phyloP scores from a whole-genome alignment of 2,329 filamentous ascomycete species.

The Talaromyces verruculosus region DNA sequence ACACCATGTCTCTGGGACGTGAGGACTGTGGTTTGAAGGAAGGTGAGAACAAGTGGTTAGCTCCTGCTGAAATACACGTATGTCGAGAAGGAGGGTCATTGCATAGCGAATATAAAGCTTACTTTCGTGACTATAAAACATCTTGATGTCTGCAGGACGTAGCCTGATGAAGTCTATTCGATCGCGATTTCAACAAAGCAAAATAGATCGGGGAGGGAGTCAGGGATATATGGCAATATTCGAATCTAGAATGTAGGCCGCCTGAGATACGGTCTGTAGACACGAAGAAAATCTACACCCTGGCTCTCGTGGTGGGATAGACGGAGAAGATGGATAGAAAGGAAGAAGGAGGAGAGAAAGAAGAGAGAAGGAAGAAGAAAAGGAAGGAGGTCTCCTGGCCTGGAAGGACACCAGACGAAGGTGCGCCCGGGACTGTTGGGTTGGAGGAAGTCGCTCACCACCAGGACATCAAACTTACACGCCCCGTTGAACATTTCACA shows the following conservation, averaged over 20 bases:
- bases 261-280: not conserved
- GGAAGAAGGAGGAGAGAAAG: slow-evolving; percentile 17
- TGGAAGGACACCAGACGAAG: slow-evolving; percentile 13
- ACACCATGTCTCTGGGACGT: slow-evolving; percentile 86
- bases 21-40: slow-evolving; percentile 57
- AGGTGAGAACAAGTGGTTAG: slow-evolving; percentile 14
- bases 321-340: slow-evolving; percentile 10
- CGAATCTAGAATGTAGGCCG: not conserved
- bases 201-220: not conserved
- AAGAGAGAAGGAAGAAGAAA: slow-evolving; percentile 8
- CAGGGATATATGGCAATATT: not conserved
- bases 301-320: not conserved
- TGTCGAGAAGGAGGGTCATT: not conserved
- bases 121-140: slow-evolving; percentile 98
- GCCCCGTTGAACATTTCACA: slow-evolving; percentile 9
- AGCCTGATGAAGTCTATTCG: not conserved
- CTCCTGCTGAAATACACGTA: slow-evolving; percentile 1
- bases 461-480: slow-evolving; percentile 16
- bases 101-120: slow-evolving; percentile 36
- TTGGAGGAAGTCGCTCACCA: not conserved
- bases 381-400: slow-evolving; percentile 6
- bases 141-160: slow-evolving; percentile 39
- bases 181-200: not conserved
- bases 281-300: not conserved
- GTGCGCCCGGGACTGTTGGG: not conserved